Evolutionary conservation across 805 yeast species (phyloP).

Genomic region (Pichia rugopelliculosa): DNA sequence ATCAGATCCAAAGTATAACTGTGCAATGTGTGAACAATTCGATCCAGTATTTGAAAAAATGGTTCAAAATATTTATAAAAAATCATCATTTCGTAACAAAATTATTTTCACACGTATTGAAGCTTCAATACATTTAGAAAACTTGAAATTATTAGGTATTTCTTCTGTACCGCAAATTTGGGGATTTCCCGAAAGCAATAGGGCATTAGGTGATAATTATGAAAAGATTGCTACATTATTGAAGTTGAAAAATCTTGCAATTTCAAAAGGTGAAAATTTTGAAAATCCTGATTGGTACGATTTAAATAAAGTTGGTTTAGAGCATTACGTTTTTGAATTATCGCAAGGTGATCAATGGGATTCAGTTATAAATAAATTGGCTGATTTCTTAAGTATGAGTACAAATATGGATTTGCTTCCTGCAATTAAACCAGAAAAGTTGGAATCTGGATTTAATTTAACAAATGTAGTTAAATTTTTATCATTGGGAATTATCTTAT

Average conservation of each 20-base stretch:
- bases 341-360: conserved; percentile 12
- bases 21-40: conserved; percentile 41
- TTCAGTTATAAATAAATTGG: conserved; percentile 5
- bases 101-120: conserved; percentile 47
- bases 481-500: not conserved
- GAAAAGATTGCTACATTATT: not conserved
- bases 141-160: conserved; percentile 37
- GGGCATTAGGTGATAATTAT: conserved; percentile 6
- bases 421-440: not conserved
- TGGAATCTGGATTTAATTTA: conserved; percentile 3
- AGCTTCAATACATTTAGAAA: conserved; percentile 34
- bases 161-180: conserved; percentile 59
- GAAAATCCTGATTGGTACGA: conserved; percentile 6
- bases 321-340: conserved; percentile 12
- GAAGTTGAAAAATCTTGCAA: conserved; percentile 1
- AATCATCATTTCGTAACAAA: conserved; percentile 34
- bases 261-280: not conserved
- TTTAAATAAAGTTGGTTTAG: conserved; percentile 10
- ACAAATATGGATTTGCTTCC: conserved; percentile 4
- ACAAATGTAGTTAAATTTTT: not conserved
- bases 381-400: conserved; percentile 5
- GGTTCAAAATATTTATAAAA: conserved; percentile 35
- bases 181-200: conserved; percentile 41
- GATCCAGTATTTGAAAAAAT: conserved; percentile 35
- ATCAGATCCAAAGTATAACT: conserved; percentile 33